Percentiles rank a stretch among this genome's conserved stretches.
phyloP scores from a whole-genome alignment of 768 basidiomycete species.

The Tylopilus felleus region DNA sequence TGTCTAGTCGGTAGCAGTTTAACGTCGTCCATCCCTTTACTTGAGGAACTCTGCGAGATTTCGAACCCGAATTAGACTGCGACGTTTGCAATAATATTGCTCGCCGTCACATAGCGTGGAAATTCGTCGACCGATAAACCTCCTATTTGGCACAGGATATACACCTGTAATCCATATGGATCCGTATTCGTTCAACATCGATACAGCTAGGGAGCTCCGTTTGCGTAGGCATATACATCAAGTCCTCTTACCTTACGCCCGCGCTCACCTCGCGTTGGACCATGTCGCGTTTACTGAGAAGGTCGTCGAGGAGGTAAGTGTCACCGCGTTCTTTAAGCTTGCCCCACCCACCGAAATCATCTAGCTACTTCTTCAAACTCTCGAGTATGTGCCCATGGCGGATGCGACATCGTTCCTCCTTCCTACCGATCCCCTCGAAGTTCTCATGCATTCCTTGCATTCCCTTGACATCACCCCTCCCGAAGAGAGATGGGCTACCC shows the following conservation, averaged over 20 bases:
- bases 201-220: conserved; percentile 21
- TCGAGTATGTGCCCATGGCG: conserved; percentile 42
- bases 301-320: conserved; percentile 43
- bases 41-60: background rate
- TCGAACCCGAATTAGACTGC: background rate
- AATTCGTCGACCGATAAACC: background rate
- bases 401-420: conserved; percentile 52
- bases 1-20: background rate
- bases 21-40: background rate
- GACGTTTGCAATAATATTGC: background rate
- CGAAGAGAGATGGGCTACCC: conserved; percentile 42
- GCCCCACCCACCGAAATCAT: conserved; percentile 3
- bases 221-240: conserved; percentile 47
- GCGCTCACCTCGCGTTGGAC: conserved; percentile 51
- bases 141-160: background rate
- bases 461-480: conserved; percentile 35
- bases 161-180: conserved; percentile 12
- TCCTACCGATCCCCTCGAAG: conserved; percentile 54
- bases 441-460: conserved; percentile 35
- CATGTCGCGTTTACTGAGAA: conserved; percentile 52
- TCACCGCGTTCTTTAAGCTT: background rate
- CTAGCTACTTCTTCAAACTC: conserved; percentile 41
- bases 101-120: background rate
- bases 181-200: conserved; percentile 14
- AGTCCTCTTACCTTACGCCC: conserved; percentile 52